Base-by-base conservation (phyloP, 2,329 filamentous ascomycete species). In the Phaeosphaeria sp. region DNA sequence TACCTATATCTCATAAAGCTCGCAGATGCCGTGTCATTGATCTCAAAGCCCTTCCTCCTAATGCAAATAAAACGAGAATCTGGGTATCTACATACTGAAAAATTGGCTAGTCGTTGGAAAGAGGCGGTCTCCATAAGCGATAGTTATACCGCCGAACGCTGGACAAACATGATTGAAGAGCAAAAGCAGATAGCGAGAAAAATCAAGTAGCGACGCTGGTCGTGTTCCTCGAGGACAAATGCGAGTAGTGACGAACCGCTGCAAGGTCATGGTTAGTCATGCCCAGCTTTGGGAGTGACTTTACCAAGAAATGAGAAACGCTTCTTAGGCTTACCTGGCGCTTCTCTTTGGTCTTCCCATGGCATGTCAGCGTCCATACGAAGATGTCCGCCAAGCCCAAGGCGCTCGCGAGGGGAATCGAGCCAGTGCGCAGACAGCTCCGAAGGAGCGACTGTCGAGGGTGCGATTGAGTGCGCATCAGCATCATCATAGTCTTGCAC, bases 381-480 rank as follows among this genome's bases (percentile, higher is more conserved):
- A 53, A 77, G 63, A 17, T 68, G 67, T 22, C 74, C 68, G 27
- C 76, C 75, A 1, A 78, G 65, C 23, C 75, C 75, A 7, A 78
- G 70, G 13, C 75, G 72, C 59, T 78, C 76, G 22, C 69, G 71
- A 22, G 75, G 65, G 53, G 71, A 72, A 41, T 68, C 69, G 50
- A 71, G 72, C 73, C 73, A 77, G 57, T 73, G 74, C 22, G 68
- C 68, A 21, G 74, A 76, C 50, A 77, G 67, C 21, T 67, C 73
- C 15, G 75, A 77, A 11, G 71, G 73, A 7, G 74, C 71, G 47
- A 74, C 64, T 20, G 72, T 75, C 46, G 55, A 73, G 30, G 56
- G 71, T 2, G 72, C 66, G 23, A 73, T 71, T 0, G 72, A 75
- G 25, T 57, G 49, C 36, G 66, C 50, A 54, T 72, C 66, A 20